Conservation (phyloP, 345 rosid species). For the Microcos paniculata region DNA sequence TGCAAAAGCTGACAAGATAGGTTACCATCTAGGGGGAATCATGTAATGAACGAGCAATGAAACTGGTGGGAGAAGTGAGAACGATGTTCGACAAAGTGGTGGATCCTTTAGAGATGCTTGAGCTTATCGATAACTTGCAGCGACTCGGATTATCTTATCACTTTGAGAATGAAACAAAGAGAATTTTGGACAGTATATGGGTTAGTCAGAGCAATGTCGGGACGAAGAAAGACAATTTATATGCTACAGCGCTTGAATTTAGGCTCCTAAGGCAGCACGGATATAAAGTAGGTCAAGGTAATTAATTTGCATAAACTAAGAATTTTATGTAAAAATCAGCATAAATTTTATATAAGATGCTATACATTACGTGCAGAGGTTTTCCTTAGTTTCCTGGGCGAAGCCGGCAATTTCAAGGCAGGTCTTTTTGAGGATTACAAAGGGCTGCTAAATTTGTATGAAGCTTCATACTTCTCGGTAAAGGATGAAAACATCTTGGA, state of each 20-base stretch:
- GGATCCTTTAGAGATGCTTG: slow-evolving; percentile 23
- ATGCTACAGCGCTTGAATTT: slow-evolving; percentile 28
- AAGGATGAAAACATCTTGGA: slow-evolving; percentile 24
- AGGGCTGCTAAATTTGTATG: slow-evolving; percentile 31
- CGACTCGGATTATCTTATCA: slow-evolving; percentile 41
- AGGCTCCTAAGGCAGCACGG: slow-evolving; percentile 36
- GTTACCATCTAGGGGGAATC: neutral
- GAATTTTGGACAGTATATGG: slow-evolving; percentile 9
- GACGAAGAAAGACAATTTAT: slow-evolving; percentile 14
- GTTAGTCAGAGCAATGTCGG: neutral
- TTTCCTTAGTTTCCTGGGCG: slow-evolving; percentile 7
- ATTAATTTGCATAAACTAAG: too few species aligned
- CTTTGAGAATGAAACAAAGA: slow-evolving; percentile 22
- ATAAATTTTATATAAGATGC: too few species aligned
- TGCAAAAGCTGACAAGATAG: too few species aligned
- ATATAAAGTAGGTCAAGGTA: slow-evolving; percentile 27
- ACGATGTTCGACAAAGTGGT: slow-evolving; percentile 15
- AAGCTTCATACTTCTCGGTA: slow-evolving; percentile 30
- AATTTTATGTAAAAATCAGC: neutral
- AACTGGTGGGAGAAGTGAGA: slow-evolving; percentile 15
- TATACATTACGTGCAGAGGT: slow-evolving; percentile 20
- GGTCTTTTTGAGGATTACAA: slow-evolving; percentile 18
- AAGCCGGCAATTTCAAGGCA: slow-evolving; percentile 12
- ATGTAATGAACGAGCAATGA: neutral
- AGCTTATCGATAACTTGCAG: slow-evolving; percentile 30